Percentiles rank a stretch among this genome's conserved stretches.
phyloP scores from a whole-genome alignment of 768 basidiomycete species.

The Russula sp. region DNA sequence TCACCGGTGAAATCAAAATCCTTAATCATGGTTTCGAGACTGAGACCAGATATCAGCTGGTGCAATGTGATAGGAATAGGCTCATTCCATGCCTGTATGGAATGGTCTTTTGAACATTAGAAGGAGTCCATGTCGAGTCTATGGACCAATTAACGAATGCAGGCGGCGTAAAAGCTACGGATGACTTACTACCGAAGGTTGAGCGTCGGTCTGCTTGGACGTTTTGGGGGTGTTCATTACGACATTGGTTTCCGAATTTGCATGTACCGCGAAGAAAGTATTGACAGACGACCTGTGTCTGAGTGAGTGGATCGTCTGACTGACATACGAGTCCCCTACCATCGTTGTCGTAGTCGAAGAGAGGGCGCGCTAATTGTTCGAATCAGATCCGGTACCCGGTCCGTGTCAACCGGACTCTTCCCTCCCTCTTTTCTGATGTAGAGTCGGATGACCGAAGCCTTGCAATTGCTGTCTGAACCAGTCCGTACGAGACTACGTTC shows the following conservation, averaged over 20 bases:
- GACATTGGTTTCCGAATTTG: slow-evolving; percentile 53
- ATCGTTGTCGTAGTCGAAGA: not conserved
- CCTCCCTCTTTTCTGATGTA: not conserved
- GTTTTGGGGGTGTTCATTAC: slow-evolving; percentile 50
- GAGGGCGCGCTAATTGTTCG: not conserved
- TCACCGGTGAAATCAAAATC: slow-evolving; percentile 47
- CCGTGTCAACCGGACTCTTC: not conserved
- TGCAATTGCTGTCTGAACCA: slow-evolving; percentile 39
- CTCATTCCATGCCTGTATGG: slow-evolving; percentile 11
- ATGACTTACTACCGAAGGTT: slow-evolving; percentile 42
- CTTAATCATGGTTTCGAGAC: slow-evolving; percentile 47
- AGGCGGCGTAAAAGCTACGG: slow-evolving; percentile 3
- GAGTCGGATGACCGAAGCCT: not conserved
- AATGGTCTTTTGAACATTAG: slow-evolving; percentile 12
- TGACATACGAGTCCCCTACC: not conserved
- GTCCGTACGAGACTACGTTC: slow-evolving; percentile 74
- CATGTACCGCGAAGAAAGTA: slow-evolving; percentile 56
- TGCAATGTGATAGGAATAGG: not conserved
- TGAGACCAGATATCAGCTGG: slow-evolving; percentile 25
- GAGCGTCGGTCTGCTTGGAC: slow-evolving; percentile 24
- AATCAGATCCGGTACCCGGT: not conserved
- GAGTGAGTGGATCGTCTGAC: not conserved
- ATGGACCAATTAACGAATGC: slow-evolving; percentile 16
- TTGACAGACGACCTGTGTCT: slow-evolving; percentile 43
- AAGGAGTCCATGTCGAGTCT: slow-evolving; percentile 15